Conservation (phyloP, 148 eudicot genomes). For the Chenopodium album region DNA sequence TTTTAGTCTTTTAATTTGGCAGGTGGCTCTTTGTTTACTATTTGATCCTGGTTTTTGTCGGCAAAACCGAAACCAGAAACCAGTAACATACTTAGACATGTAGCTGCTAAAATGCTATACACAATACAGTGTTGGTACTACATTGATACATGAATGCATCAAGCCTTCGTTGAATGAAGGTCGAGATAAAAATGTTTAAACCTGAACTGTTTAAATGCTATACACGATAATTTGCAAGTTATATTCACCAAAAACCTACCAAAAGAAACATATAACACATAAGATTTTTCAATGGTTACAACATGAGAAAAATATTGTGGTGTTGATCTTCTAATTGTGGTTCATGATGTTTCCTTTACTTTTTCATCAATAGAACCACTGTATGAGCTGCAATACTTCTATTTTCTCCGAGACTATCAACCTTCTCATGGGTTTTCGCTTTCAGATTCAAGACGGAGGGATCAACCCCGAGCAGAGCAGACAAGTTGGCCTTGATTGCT, state of each 20-base stretch:
- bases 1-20: too few species aligned
- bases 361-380: slow-evolving; percentile 78
- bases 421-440: slow-evolving; percentile 96
- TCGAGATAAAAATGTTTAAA: background rate
- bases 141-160: background rate
- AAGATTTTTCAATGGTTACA: background rate
- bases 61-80: too few species aligned
- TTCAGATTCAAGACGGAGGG: slow-evolving; percentile 78
- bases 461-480: slow-evolving; percentile 80
- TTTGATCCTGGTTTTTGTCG: background rate
- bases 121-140: background rate
- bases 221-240: background rate
- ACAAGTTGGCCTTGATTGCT: slow-evolving; percentile 65
- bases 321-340: background rate
- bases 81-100: background rate
- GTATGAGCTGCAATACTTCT: slow-evolving; percentile 98
- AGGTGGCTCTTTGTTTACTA: too few species aligned
- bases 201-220: background rate
- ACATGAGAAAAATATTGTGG: background rate
- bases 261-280: background rate
- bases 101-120: background rate
- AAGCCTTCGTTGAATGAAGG: background rate
- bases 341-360: slow-evolving; percentile 30
- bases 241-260: background rate
- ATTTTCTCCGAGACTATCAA: slow-evolving; percentile 95